phyloP scores from a whole-genome alignment of 179 eudicot species.

The Camellia oleifera region DNA sequence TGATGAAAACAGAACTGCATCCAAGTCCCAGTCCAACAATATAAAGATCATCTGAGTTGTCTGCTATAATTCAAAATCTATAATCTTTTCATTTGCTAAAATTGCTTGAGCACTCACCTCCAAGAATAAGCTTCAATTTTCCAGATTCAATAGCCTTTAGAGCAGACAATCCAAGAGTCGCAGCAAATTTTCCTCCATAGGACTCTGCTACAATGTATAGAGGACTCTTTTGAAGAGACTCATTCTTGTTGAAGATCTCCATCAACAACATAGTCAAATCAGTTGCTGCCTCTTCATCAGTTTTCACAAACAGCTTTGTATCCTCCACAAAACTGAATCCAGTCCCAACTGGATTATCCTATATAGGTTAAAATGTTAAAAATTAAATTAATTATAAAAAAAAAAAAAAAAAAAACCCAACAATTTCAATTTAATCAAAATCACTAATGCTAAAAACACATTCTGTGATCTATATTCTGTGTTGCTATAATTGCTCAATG shows the following conservation, averaged over 20 bases:
- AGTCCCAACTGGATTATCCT: constrained; percentile 98
- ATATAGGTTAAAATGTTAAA: not conserved
- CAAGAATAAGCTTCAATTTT: constrained; percentile 65
- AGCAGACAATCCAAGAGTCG: constrained; percentile 70
- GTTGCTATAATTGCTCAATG: no score
- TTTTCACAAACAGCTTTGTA: constrained; percentile 50
- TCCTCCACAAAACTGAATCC: constrained; percentile 93
- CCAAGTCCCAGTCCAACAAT: not conserved
- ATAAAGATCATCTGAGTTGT: not conserved
- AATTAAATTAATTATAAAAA: no score
- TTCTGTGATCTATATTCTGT: no score
- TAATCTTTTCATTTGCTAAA: not conserved
- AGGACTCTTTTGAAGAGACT: constrained; percentile 56
- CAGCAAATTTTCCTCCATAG: constrained; percentile 91
- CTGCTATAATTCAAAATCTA: not conserved
- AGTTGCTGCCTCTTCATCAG: constrained; percentile 76
- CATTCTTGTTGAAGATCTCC: constrained; percentile 48
- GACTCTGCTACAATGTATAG: constrained; percentile 86
- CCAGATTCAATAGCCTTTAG: constrained; percentile 62
- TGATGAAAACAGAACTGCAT: not conserved
- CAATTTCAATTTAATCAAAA: not conserved
- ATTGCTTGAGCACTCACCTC: constrained; percentile 42
- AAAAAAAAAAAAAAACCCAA: not conserved
- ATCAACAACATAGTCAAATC: constrained; percentile 64
- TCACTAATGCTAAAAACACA: no score